A percentile compares a stretch with the other conserved stretches of the same genome.
phyloP scores from a whole-genome alignment of 306 rosid species.

The Hippophae rhamnoides region DNA sequence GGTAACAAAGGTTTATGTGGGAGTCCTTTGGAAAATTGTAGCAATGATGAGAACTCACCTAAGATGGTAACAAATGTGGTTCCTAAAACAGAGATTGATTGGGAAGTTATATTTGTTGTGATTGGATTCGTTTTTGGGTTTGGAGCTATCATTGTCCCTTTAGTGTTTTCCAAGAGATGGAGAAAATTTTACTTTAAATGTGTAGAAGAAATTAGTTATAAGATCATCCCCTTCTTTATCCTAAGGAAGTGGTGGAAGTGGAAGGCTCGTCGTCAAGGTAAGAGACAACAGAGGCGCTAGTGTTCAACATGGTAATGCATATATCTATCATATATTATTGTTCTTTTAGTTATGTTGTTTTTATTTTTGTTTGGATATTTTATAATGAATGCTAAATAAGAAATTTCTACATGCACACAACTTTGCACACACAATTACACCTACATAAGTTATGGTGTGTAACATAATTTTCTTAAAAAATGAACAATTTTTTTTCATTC shows the following conservation, averaged over 20 bases:
- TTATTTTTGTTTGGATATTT: no score
- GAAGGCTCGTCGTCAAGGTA: background rate
- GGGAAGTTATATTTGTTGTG: background rate
- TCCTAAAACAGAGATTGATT: background rate
- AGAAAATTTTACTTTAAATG: background rate
- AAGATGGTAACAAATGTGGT: background rate
- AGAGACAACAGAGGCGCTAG: no score
- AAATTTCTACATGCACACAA: no score
- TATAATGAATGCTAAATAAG: no score
- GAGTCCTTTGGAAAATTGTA: background rate
- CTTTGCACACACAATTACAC: no score
- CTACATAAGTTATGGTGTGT: no score
- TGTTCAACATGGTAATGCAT: no score
- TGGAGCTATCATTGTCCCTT: background rate
- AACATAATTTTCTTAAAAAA: no score
- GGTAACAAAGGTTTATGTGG: background rate
- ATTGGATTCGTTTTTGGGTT: slow-evolving; percentile 1
- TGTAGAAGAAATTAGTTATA: background rate
- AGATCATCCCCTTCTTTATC: background rate
- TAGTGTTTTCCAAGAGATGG: background rate
- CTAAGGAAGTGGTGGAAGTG: background rate
- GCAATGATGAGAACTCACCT: background rate
- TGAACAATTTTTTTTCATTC: no score
- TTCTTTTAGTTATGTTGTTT: no score
- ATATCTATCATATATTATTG: no score